These are phyloP conservation scores for Naganishia friedmannii DNA, from an alignment of 768 basidiomycete genomes.

Conservation along the genomic window DNA sequence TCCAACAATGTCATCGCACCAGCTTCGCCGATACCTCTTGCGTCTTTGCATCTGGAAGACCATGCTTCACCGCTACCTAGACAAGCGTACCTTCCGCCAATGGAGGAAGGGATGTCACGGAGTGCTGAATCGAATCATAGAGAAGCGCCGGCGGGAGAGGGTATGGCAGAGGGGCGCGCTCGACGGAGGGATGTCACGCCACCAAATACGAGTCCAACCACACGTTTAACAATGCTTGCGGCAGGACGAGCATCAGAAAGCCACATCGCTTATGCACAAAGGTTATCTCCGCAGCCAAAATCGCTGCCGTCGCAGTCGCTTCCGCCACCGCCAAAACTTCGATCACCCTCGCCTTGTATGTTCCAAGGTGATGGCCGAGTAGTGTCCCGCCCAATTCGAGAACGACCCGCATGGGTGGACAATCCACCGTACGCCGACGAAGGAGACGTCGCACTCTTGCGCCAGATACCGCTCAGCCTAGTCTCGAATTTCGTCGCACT, in stretches of 20 bases:
- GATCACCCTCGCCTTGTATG: neutral
- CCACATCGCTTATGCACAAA: neutral
- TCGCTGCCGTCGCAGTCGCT: neutral
- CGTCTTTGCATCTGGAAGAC: neutral
- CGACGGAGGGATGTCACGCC: neutral
- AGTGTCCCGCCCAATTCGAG: neutral
- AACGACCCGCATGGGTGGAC: conserved; percentile 12
- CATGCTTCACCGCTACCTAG: neutral
- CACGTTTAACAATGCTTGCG: neutral
- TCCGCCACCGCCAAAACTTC: neutral
- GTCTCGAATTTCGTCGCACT: neutral
- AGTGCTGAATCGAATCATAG: neutral
- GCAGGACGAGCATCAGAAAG: neutral
- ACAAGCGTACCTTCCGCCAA: neutral
- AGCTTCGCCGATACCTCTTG: neutral
- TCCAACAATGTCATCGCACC: neutral
- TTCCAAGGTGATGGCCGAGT: neutral
- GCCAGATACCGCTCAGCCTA: neutral
- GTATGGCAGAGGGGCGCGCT: too few species aligned
- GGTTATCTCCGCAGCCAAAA: neutral
- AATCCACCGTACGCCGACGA: neutral
- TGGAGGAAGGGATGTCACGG: neutral
- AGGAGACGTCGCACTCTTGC: neutral
- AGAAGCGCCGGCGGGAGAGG: neutral
- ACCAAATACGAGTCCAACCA: neutral